Conservation (phyloP, 306 rosid genomes). For the Rosa lucieae region DNA sequence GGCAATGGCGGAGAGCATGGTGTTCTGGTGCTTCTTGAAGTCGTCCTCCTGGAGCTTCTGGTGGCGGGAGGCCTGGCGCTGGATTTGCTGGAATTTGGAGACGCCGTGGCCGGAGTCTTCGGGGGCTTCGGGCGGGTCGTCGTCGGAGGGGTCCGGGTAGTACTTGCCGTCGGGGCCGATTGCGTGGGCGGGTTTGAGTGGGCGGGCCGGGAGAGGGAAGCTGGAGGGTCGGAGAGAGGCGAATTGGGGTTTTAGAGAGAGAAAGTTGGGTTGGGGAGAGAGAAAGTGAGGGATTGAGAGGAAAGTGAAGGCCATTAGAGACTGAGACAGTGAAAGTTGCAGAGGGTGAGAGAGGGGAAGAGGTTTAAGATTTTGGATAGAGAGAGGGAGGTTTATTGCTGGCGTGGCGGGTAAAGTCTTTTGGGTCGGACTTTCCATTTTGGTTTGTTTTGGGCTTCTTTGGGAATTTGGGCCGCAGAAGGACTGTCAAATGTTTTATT, state of each 20-base stretch:
- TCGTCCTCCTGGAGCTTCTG: slow-evolving; percentile 66
- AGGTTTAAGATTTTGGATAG: slow-evolving; percentile 15
- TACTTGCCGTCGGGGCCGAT: slow-evolving; percentile 63
- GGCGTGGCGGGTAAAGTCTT: background rate
- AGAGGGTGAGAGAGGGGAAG: background rate
- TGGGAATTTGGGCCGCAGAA: background rate
- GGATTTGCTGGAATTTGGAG: slow-evolving; percentile 72
- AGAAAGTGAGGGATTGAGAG: slow-evolving; percentile 44
- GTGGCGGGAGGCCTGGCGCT: slow-evolving; percentile 76
- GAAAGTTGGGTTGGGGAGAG: slow-evolving; percentile 32
- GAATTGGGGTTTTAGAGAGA: slow-evolving; percentile 31
- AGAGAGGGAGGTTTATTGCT: slow-evolving; percentile 19
- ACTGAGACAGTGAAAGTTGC: slow-evolving; percentile 6
- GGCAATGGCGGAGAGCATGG: slow-evolving; percentile 81
- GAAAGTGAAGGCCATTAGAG: slow-evolving; percentile 64
- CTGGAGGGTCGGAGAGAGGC: slow-evolving; percentile 15
- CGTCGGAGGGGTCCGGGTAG: slow-evolving; percentile 79
- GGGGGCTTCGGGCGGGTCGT: slow-evolving; percentile 78
- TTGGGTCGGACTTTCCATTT: background rate
- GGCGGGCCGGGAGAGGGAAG: slow-evolving; percentile 12
- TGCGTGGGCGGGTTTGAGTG: slow-evolving; percentile 40
- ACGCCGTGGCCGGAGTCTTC: slow-evolving; percentile 82
- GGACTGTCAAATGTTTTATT: no score
- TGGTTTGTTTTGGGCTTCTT: background rate
- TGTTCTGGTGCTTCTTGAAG: slow-evolving; percentile 68